These are phyloP conservation scores for Ormosia emarginata DNA, from an alignment of 306 rosid genomes.

Conservation along the genomic window DNA sequence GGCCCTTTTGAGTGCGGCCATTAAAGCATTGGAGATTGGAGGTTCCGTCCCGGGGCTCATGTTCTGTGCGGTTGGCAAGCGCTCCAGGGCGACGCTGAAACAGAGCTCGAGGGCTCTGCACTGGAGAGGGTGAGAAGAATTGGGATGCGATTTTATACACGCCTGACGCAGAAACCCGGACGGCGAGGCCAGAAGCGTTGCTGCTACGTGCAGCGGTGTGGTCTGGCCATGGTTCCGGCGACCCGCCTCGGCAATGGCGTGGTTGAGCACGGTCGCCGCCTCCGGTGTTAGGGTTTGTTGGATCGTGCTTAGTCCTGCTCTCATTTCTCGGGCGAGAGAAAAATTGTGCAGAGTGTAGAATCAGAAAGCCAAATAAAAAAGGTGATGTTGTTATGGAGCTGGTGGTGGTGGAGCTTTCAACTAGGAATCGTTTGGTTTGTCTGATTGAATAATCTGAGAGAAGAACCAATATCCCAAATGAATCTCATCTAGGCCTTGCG, in stretches of 20 bases:
- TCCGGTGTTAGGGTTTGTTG: slow-evolving; percentile 97
- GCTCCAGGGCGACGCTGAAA: slow-evolving; percentile 89
- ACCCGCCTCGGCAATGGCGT: slow-evolving; percentile 86
- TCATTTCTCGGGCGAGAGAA: slow-evolving; percentile 48
- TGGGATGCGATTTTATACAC: slow-evolving; percentile 92
- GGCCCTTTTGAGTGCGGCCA: slow-evolving; percentile 94
- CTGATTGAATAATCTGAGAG: not conserved
- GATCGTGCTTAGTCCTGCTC: slow-evolving; percentile 94
- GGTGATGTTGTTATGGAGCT: not conserved
- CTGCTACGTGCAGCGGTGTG: slow-evolving; percentile 95
- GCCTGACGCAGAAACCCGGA: slow-evolving; percentile 86
- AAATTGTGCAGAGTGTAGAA: not conserved
- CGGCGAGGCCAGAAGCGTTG: slow-evolving; percentile 73
- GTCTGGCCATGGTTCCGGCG: slow-evolving; percentile 95
- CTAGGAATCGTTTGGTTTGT: not conserved
- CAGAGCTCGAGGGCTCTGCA: slow-evolving; percentile 95
- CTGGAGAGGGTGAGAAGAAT: slow-evolving; percentile 96
- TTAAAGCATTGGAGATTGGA: slow-evolving; percentile 85
- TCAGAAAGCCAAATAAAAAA: not conserved
- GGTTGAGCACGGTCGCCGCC: slow-evolving; percentile 88
- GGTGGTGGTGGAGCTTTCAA: too few relatives aligned
- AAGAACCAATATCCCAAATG: not conserved
- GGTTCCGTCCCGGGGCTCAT: slow-evolving; percentile 64
- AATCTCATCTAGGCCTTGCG: not conserved
- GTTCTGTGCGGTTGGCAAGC: slow-evolving; percentile 85